phyloP scores from a whole-genome alignment of 441 rosid genomes.

The Adansonia grandidieri region DNA sequence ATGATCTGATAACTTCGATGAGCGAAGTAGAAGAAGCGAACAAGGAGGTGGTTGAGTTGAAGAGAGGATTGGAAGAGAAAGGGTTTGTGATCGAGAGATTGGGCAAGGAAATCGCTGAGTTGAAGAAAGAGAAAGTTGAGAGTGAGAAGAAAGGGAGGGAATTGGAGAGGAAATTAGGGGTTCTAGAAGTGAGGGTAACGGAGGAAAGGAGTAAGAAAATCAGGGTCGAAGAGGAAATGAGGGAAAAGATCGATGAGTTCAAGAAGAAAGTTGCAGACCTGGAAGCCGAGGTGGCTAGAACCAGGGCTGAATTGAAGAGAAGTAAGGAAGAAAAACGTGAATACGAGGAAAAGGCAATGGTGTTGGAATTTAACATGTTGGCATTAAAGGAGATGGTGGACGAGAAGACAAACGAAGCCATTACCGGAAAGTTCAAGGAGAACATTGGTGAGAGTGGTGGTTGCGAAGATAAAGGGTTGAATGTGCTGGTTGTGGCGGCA shows the following conservation, averaged over 20 bases:
- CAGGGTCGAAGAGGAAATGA: conserved; percentile 9
- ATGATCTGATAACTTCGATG: conserved; percentile 56
- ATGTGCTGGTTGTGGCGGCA: conserved; percentile 38
- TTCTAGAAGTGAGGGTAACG: conserved; percentile 50
- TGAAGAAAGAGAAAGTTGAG: conserved; percentile 59
- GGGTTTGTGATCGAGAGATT: conserved; percentile 32
- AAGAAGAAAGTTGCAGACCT: conserved; percentile 47
- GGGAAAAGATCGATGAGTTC: conserved; percentile 45
- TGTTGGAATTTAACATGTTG: conserved; percentile 42
- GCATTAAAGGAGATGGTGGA: conserved; percentile 48
- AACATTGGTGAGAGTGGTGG: conserved; percentile 16
- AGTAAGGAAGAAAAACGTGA: conserved; percentile 39
- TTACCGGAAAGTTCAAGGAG: conserved; percentile 41
- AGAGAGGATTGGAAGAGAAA: conserved; percentile 38
- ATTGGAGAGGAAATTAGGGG: conserved; percentile 53
- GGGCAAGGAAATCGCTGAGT: conserved; percentile 53
- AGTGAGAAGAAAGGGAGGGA: conserved; percentile 62
- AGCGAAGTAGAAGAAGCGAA: conserved; percentile 52
- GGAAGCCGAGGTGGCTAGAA: conserved; percentile 43
- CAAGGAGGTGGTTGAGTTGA: conserved; percentile 48
- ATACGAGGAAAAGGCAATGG: conserved; percentile 44
- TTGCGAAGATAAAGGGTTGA: conserved; percentile 27
- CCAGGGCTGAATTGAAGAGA: conserved; percentile 40
- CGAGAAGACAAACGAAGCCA: conserved; percentile 39
- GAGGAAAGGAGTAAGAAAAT: background rate